A percentile compares a stretch with the other conserved stretches of the same genome.
Conservation (phyloP, 352 stramenopile genomes). For the Thalassiosira oceanica region DNA sequence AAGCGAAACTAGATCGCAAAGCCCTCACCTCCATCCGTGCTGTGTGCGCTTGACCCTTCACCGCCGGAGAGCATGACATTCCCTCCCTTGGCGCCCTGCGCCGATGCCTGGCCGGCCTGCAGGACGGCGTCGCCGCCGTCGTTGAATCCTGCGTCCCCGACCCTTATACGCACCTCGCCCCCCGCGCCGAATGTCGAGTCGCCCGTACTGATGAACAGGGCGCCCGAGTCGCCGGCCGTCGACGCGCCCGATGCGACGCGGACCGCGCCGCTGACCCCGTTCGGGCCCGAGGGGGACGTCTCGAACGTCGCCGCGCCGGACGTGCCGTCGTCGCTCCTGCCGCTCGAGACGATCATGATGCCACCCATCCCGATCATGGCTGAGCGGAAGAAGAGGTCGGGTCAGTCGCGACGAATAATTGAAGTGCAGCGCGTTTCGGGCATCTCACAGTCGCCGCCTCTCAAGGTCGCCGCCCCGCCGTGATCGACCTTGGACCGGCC, state of each 20-base stretch:
- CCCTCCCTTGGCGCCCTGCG: constrained; percentile 73
- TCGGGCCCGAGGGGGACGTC: constrained; percentile 79
- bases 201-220: constrained; percentile 82
- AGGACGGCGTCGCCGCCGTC: constrained; percentile 85
- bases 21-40: constrained; percentile 88
- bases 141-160: constrained; percentile 81
- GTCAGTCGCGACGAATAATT: not conserved
- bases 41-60: constrained; percentile 82
- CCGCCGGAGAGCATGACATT: constrained; percentile 84
- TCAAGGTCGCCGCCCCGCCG: constrained; percentile 52
- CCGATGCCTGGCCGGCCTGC: constrained; percentile 77
- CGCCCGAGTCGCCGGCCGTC: constrained; percentile 80
- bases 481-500: constrained; percentile 48
- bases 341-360: constrained; percentile 50
- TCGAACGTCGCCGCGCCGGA: constrained; percentile 53
- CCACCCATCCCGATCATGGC: constrained; percentile 61
- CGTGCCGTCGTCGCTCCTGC: constrained; percentile 49
- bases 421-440: not conserved
- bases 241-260: constrained; percentile 81
- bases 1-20: too few species aligned
- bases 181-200: constrained; percentile 79
- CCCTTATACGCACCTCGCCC: constrained; percentile 81
- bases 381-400: constrained; percentile 6
- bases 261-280: constrained; percentile 84
- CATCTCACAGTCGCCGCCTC: constrained; percentile 49